Evolutionary conservation across 495 filamentous ascomycete genomes (phyloP), one percentile per base, ranked within the genome.

Genomic region (Cercophora scortea): DNA sequence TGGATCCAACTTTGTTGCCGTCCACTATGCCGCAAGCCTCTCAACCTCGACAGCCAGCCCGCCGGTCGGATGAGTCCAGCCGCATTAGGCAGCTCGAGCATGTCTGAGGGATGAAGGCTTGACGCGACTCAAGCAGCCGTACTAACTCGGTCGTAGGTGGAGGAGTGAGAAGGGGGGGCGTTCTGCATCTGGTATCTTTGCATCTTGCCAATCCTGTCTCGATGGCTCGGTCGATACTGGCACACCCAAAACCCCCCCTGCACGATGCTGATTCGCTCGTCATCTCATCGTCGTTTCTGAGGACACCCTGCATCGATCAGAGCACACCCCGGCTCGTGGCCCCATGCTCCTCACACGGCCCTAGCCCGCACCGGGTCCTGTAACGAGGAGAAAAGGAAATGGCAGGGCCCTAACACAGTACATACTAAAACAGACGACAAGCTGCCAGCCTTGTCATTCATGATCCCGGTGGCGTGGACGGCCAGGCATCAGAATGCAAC

Each of bases 341-440:
- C 56, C 49, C 43, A 32, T 41, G 46, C 43, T 53, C 51, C 47
- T 51, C 63, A 62, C 63, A 64, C 63, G 54, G 61, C 52, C 55
- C 57, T 46, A 35, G 36, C 50, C 54, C 59, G 52, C 57, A 60
- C 52, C 48, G 55, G 43, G 52, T 45, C 55, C 60, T 63, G 54
- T 60, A 55, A 64, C 61, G 55, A 51, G 33, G 44, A 42, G 39
- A 32, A 49, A 52, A 46, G 50, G 50, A 59, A 49, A 43, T 49
- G 51, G 55, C 61, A 61, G 62, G 60, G 60, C 52, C 51, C 45
- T 42, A 49, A 52, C 39, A 56, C 53, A 49, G 50, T 51, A 57
- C 53, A 65, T 59, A 59, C 58, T 56, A 63, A 59, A 60, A 56
- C 54, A 62, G 58, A 55, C 46, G 35, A 33, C 49, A 42, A 48